Evolutionary conservation across 2,329 filamentous ascomycete genomes (phyloP), one percentile per base, ranked within the genome.

Genomic region (Diaporthe capsici): DNA sequence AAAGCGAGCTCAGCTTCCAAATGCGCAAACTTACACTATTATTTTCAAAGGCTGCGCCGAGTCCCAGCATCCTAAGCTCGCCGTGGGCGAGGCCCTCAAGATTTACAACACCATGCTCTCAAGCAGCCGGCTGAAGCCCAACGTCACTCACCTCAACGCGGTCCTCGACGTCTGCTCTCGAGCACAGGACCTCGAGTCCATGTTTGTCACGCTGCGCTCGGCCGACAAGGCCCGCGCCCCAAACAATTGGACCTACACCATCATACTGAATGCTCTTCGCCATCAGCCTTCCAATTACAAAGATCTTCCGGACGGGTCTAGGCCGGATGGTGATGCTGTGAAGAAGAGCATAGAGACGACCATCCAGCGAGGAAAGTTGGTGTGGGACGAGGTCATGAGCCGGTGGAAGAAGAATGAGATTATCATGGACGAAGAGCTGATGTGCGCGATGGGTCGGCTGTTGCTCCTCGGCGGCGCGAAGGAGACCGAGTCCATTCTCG

Each of bases 121-220:
- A 6, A 88, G 91, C 49, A 91, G 90, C 1, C 87, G 88, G 10
- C 87, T 97, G 70, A 88, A 92, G 78, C 93, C 94, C 22, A 94
- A 92, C 79, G 93, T 93, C 49, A 94, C 95, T 74, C 97, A 98
- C 81, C 92, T 94, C 77, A 99, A 99, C 82, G 94, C 96, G 13
- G 91, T 95, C n/a, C 86, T 99, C 60, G 92, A 92, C 75, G 94
- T 97, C 12, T 98, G 96, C 82, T 90, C 93, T 65, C 89, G 91
- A 75, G 93, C 94, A 5, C 83, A 88, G 17, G 93, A 98, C 81
- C 88, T 98, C 83, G 95, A 98, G 79, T 90, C 92, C 22, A 86
- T 98, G 79, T 98, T 97, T 88, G 89, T 90, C 73, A 89, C 98
- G 78, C 91, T 93, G 58, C 89, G 91, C n/a, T 91, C 92, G 44